These are phyloP conservation scores for Backusella parvicylindrica DNA, from an alignment of 192 early-diverging fungal species.

Conservation along the genomic window DNA sequence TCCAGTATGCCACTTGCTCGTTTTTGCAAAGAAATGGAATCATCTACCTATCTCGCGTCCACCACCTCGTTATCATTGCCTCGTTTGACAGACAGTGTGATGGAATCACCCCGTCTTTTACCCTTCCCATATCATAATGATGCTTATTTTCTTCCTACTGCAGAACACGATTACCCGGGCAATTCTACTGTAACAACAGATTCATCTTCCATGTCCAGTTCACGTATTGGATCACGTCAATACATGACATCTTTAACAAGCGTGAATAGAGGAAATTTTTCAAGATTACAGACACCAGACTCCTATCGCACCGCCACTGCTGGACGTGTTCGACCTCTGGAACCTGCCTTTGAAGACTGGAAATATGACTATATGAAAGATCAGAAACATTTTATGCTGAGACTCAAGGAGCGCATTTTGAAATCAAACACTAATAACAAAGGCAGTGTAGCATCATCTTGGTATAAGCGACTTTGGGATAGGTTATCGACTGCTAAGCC, in stretches of 20 bases:
- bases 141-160: slow-evolving; percentile 15
- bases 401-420: neutral
- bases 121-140: slow-evolving; percentile 23
- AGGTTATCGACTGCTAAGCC: neutral
- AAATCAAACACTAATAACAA: neutral
- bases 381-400: neutral
- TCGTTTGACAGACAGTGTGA: neutral
- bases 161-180: slow-evolving; percentile 10
- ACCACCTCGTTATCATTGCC: neutral
- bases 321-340: neutral
- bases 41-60: neutral
- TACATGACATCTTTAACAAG: neutral
- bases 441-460: neutral
- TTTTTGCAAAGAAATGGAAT: neutral
- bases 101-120: slow-evolving; percentile 12
- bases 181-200: neutral
- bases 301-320: too few species aligned
- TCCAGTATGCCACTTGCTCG: slow-evolving; percentile 1
- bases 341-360: neutral
- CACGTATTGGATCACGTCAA: neutral
- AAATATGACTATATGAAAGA: neutral
- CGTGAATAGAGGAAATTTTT: neutral
- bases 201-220: neutral
- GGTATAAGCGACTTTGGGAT: neutral
- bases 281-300: neutral